phyloP scores from a whole-genome alignment of 768 basidiomycete genomes.

The Paxillus ammoniavirescens region DNA sequence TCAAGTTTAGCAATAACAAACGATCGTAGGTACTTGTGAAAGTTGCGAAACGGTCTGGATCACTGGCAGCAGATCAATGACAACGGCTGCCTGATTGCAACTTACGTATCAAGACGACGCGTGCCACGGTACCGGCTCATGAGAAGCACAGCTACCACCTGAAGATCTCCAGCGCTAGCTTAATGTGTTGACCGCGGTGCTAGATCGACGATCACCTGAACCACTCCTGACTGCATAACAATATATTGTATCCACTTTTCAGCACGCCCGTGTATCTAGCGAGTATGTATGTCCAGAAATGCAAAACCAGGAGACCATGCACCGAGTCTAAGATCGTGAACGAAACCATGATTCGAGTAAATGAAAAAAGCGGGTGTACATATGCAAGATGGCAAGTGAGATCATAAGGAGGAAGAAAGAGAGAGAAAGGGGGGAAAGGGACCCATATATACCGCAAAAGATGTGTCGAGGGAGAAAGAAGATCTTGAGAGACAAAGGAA shows the following conservation, averaged over 20 bases:
- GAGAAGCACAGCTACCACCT: too few relatives aligned
- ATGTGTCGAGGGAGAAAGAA: not conserved
- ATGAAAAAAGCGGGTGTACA: not conserved
- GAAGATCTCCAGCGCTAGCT: too few relatives aligned
- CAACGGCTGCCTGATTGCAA: not conserved
- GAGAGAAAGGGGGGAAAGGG: not conserved
- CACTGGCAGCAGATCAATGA: too few relatives aligned
- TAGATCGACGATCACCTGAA: too few relatives aligned
- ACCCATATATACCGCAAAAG: not conserved
- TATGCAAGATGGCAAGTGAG: conserved; percentile 6
- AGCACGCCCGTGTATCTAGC: conserved; percentile 4
- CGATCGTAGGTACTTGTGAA: too few relatives aligned
- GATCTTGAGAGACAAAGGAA: not conserved
- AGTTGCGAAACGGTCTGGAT: too few relatives aligned
- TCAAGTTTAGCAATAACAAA: too few relatives aligned
- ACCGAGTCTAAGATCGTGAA: not conserved
- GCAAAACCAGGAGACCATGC: conserved; percentile 6
- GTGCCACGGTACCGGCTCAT: too few relatives aligned
- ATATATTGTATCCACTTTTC: not conserved
- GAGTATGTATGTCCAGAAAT: conserved; percentile 8
- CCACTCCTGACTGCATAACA: too few relatives aligned
- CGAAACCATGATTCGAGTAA: conserved; percentile 1
- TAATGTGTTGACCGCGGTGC: too few relatives aligned
- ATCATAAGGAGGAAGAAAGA: not conserved
- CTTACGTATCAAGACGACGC: not conserved